Percentiles rank a stretch among this genome's conserved stretches.
Evolutionary conservation across 2,329 filamentous ascomycete genomes (phyloP).

Genomic region (Lizonia empirigonia): DNA sequence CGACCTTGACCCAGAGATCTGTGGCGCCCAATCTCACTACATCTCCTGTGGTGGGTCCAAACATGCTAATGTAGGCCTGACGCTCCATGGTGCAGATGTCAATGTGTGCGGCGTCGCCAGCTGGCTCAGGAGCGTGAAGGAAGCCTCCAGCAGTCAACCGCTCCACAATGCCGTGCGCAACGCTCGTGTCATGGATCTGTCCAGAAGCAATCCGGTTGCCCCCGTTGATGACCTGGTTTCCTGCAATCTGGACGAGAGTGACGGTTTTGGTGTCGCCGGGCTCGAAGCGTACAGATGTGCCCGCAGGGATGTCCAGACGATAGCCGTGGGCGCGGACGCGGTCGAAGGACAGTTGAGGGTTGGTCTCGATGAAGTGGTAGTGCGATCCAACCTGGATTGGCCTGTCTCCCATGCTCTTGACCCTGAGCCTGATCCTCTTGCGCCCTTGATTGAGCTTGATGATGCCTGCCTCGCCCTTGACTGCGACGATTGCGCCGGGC

Average conservation of each 20-base stretch:
- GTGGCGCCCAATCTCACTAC: slow-evolving; percentile 80
- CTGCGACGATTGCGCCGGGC: slow-evolving; percentile 79
- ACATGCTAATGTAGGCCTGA: slow-evolving; percentile 83
- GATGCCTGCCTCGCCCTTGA: slow-evolving; percentile 66
- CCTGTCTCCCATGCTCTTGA: slow-evolving; percentile 85
- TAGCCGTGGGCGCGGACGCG: slow-evolving; percentile 81
- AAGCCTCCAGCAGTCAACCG: slow-evolving; percentile 76
- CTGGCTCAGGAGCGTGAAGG: slow-evolving; percentile 73
- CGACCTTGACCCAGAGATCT: slow-evolving; percentile 87
- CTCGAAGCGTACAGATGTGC: slow-evolving; percentile 91
- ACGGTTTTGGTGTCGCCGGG: slow-evolving; percentile 92
- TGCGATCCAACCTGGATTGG: slow-evolving; percentile 92
- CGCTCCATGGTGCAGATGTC: slow-evolving; percentile 74
- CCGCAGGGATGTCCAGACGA: slow-evolving; percentile 86
- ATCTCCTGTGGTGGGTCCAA: slow-evolving; percentile 89
- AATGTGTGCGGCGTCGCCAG: slow-evolving; percentile 60
- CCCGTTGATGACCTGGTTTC: slow-evolving; percentile 77
- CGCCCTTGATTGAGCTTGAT: slow-evolving; percentile 76
- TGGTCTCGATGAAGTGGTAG: slow-evolving; percentile 96
- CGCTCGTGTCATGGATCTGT: slow-evolving; percentile 65
- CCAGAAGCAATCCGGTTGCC: slow-evolving; percentile 83
- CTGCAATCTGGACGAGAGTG: slow-evolving; percentile 85
- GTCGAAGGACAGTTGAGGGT: slow-evolving; percentile 88
- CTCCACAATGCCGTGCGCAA: slow-evolving; percentile 68
- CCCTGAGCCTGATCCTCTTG: slow-evolving; percentile 72